Conservation (phyloP, 768 basidiomycete species). For the Psilocybe cyanescens region DNA sequence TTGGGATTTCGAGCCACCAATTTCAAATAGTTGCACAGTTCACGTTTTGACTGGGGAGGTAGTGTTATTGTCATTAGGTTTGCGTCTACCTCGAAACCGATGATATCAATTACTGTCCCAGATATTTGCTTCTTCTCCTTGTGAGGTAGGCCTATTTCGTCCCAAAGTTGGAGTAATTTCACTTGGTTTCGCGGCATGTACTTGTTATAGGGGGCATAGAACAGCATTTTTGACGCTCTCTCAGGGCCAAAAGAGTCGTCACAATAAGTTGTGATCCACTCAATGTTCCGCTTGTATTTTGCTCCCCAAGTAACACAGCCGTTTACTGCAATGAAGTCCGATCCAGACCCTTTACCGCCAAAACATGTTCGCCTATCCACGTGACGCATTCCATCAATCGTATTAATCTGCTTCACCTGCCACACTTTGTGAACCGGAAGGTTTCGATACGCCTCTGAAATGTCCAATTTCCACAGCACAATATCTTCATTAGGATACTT, state of each 20-base stretch:
- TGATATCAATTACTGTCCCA: constrained; percentile 33
- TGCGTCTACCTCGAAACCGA: constrained; percentile 42
- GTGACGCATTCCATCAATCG: constrained; percentile 26
- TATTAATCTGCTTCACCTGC: constrained; percentile 38
- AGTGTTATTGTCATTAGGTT: constrained; percentile 27
- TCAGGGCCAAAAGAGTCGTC: constrained; percentile 35
- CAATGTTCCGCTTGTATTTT: constrained; percentile 17
- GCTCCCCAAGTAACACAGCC: constrained; percentile 40
- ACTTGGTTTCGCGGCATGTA: constrained; percentile 34
- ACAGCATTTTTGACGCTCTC: constrained; percentile 17
- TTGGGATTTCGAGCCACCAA: too few relatives aligned
- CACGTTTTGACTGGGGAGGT: not conserved
- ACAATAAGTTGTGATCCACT: constrained; percentile 29
- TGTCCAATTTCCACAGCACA: constrained; percentile 40
- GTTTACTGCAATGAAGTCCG: constrained; percentile 31
- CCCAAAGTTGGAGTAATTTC: constrained; percentile 40
- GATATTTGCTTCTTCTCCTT: constrained; percentile 40
- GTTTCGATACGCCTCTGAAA: constrained; percentile 34
- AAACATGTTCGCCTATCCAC: constrained; percentile 38
- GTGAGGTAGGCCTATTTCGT: constrained; percentile 42
- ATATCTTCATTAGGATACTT: constrained; percentile 19
- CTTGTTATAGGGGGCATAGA: constrained; percentile 30
- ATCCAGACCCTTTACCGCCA: constrained; percentile 29
- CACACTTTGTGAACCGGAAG: constrained; percentile 34
- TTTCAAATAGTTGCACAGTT: too few relatives aligned